Conservation (phyloP, 164 flowering plant genomes). For the Kalanchoe fedtschenkoi region DNA sequence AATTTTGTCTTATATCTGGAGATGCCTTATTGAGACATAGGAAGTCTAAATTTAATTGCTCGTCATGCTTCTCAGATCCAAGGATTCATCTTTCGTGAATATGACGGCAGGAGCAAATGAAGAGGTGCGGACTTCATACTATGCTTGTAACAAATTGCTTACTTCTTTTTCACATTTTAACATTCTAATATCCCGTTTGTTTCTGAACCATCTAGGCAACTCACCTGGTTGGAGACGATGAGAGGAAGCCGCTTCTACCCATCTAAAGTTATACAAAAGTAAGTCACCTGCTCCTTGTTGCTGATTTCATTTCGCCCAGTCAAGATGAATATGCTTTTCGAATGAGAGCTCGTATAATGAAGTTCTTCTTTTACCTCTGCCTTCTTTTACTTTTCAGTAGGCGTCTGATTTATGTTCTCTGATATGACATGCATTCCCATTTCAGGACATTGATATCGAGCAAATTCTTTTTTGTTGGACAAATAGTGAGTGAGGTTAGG, state of each 20-base stretch:
- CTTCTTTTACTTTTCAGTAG: background rate
- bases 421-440: background rate
- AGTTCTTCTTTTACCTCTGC: background rate
- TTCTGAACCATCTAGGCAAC: background rate
- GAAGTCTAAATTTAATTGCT: background rate
- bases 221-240: background rate
- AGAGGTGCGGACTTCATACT: conserved; percentile 39
- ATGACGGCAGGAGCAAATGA: conserved; percentile 95
- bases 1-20: background rate
- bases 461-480: background rate
- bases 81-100: conserved; percentile 52
- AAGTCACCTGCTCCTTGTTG: background rate
- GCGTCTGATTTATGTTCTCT: background rate
- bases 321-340: background rate
- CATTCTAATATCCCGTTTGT: background rate
- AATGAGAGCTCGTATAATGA: background rate
- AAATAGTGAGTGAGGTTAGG: background rate
- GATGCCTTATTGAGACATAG: background rate
- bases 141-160: background rate
- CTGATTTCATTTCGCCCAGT: background rate
- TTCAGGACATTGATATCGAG: background rate
- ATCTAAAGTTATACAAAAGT: background rate
- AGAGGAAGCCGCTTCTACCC: background rate
- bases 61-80: conserved; percentile 30
- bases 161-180: background rate